A percentile compares a stretch with the other conserved stretches of the same genome.
phyloP scores from a whole-genome alignment of 2,329 filamentous ascomycete species.

The Colletotrichum costaricense region DNA sequence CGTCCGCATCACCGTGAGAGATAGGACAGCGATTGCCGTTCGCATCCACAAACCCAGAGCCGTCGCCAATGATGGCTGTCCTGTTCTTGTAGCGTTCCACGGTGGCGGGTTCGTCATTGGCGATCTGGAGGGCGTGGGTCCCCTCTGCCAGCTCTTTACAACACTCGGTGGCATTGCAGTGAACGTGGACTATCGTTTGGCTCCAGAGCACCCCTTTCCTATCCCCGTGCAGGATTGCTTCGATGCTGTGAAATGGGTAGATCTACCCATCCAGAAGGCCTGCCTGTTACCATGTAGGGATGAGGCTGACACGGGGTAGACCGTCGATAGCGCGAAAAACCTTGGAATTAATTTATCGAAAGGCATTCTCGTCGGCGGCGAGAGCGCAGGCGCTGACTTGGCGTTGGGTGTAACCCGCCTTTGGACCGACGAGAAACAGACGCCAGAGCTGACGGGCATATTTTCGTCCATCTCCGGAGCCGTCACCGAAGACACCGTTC shows the following conservation, averaged over 20 bases:
- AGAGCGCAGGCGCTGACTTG: constrained; percentile 45
- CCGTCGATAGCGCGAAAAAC: constrained; percentile 34
- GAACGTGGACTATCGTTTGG: constrained; percentile 43
- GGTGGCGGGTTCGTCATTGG: constrained; percentile 43
- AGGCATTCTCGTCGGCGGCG: constrained; percentile 42
- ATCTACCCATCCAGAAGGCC: not conserved
- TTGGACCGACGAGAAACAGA: constrained; percentile 33
- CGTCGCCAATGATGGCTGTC: constrained; percentile 34
- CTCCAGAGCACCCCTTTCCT: constrained; percentile 44
- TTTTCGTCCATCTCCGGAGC: constrained; percentile 40
- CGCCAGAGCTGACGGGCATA: constrained; percentile 42
- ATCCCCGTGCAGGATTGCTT: constrained; percentile 43
- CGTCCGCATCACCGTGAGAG: constrained; percentile 39
- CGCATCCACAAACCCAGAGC: constrained; percentile 40
- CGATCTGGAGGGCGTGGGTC: constrained; percentile 40
- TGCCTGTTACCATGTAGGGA: not conserved
- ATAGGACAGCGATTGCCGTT: constrained; percentile 36
- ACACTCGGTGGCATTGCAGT: constrained; percentile 42
- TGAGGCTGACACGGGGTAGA: constrained; percentile 21
- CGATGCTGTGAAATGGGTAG: constrained; percentile 43
- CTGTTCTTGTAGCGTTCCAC: constrained; percentile 42
- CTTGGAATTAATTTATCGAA: constrained; percentile 41
- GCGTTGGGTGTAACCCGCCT: constrained; percentile 40
- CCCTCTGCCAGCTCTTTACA: constrained; percentile 41
- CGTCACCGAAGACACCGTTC: constrained; percentile 39